These are phyloP conservation scores for Tetrapisispora phaffii DNA, from an alignment of 805 yeast species.

Conservation along the genomic window DNA sequence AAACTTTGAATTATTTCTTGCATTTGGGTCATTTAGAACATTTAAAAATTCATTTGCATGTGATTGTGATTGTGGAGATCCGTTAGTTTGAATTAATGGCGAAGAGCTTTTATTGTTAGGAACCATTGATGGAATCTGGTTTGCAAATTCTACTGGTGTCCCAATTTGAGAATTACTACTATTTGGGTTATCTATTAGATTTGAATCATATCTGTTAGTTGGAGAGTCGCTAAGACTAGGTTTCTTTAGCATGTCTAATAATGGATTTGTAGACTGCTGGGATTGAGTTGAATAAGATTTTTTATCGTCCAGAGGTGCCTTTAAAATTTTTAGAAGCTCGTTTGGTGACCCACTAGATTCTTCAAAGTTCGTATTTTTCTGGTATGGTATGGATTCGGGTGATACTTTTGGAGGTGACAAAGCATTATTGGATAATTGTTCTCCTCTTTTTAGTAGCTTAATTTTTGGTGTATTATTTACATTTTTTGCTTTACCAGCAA, in stretches of 20 bases:
- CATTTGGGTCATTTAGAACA: not conserved
- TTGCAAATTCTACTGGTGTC: not conserved
- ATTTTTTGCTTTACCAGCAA: not conserved
- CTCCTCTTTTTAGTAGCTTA: slow-evolving; percentile 32
- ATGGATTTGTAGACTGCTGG: not conserved
- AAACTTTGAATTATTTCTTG: not conserved
- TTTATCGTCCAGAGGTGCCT: not conserved
- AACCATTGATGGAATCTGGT: not conserved
- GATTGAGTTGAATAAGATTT: slow-evolving; percentile 1
- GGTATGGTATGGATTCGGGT: slow-evolving; percentile 15
- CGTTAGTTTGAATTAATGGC: not conserved
- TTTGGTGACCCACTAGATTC: slow-evolving; percentile 2
- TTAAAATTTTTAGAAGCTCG: not conserved
- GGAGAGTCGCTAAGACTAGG: not conserved
- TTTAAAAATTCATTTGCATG: not conserved
- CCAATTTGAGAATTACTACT: not conserved
- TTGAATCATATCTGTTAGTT: not conserved
- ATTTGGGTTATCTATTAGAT: not conserved
- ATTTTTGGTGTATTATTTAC: slow-evolving; percentile 25
- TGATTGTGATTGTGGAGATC: not conserved
- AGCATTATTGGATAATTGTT: slow-evolving; percentile 13
- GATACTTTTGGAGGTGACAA: slow-evolving; percentile 6
- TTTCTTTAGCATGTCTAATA: slow-evolving; percentile 1
- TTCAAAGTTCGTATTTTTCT: slow-evolving; percentile 4
- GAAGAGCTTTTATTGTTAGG: not conserved